Conservation (phyloP, 805 yeast species). For the Lachancea sp. region DNA sequence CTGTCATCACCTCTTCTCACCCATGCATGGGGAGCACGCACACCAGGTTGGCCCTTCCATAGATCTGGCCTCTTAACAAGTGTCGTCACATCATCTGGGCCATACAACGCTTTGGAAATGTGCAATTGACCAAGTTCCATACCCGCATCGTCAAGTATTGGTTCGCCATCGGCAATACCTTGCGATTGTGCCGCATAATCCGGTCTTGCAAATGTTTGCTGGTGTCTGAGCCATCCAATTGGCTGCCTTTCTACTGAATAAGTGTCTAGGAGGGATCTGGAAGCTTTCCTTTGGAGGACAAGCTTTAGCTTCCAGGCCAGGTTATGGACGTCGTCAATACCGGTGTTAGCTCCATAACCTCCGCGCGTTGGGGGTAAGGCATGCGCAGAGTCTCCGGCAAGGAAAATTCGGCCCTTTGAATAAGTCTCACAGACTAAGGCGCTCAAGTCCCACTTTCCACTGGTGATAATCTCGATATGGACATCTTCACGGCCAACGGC, state of each 20-base stretch:
- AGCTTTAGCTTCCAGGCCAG: constrained; percentile 4
- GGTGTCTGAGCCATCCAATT: constrained; percentile 2
- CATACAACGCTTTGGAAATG: not conserved
- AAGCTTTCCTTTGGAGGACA: not conserved
- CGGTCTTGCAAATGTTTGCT: constrained; percentile 2
- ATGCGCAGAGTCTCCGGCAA: constrained; percentile 2
- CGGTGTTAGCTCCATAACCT: constrained; percentile 3
- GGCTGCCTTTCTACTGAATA: constrained; percentile 2
- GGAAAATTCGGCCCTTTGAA: not conserved
- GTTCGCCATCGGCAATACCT: not conserved
- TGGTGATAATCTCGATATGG: not conserved
- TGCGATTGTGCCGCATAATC: not conserved
- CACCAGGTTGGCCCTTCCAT: constrained; percentile 2
- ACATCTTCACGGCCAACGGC: not conserved
- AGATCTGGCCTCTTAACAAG: not conserved
- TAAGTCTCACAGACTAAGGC: not conserved
- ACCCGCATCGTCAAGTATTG: not conserved
- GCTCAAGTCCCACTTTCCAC: not conserved
- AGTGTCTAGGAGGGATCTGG: constrained; percentile 1
- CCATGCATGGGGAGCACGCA: constrained; percentile 3
- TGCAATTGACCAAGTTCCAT: constrained; percentile 3
- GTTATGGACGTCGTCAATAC: constrained; percentile 4
- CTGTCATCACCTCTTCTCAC: not conserved
- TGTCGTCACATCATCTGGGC: not conserved
- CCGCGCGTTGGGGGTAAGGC: constrained; percentile 3